phyloP scores from a whole-genome alignment of 2,329 filamentous ascomycete genomes.

The Ascomycota sp. region DNA sequence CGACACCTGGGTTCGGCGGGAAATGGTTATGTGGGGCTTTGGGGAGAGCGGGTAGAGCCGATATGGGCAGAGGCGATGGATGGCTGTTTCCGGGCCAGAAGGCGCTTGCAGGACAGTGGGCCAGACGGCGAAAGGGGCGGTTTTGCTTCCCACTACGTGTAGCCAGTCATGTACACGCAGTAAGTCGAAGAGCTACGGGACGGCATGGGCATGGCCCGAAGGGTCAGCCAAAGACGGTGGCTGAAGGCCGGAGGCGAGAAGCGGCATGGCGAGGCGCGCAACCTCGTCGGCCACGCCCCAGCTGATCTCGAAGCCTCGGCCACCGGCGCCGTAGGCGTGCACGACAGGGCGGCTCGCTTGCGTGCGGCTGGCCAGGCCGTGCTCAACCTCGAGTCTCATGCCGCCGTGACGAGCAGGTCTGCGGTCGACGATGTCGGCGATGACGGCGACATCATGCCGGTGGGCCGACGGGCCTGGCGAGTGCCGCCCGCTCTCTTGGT shows the following conservation, averaged over 20 bases:
- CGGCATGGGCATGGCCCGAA: too few relatives aligned
- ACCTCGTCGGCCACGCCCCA: conserved; percentile 33
- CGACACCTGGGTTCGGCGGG: conserved; percentile 6
- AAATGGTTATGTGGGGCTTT: conserved; percentile 6
- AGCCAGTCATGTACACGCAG: too few relatives aligned
- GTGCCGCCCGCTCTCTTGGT: neutral
- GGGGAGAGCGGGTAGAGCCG: neutral
- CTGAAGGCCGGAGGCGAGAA: neutral
- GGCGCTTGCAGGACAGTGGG: neutral
- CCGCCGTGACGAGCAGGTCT: conserved; percentile 21
- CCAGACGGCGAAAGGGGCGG: neutral
- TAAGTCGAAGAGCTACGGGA: too few relatives aligned
- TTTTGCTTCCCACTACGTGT: too few relatives aligned
- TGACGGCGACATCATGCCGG: conserved; percentile 9
- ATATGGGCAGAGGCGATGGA: too few relatives aligned
- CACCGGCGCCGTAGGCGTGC: conserved; percentile 36
- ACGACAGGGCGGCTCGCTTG: conserved; percentile 8
- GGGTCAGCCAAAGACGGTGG: neutral
- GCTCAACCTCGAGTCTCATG: conserved; percentile 31
- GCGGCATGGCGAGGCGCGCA: conserved; percentile 5
- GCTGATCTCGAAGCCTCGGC: conserved; percentile 34
- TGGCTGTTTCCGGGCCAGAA: too few relatives aligned
- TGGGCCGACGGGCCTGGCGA: conserved; percentile 1
- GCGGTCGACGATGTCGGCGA: conserved; percentile 21
- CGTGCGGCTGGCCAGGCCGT: neutral